phyloP scores from a whole-genome alignment of 1,139 yeast genomes.

The Nakaseomyces nivariensis region DNA sequence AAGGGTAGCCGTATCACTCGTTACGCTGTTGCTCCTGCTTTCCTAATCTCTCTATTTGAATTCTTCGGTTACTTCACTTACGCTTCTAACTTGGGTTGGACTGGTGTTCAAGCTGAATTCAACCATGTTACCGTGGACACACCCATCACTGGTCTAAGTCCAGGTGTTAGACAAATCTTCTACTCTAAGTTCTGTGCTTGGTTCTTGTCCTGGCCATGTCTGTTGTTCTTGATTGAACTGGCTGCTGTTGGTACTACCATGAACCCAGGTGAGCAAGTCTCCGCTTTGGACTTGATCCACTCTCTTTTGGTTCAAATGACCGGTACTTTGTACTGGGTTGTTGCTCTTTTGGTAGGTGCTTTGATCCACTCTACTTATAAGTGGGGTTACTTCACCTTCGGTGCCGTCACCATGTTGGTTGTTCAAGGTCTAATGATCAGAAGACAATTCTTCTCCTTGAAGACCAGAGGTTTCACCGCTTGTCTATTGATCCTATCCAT shows the following conservation, averaged over 20 bases:
- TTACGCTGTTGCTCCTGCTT: conserved; percentile 39
- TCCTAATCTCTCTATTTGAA: conserved; percentile 36
- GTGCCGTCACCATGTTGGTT: conserved; percentile 33
- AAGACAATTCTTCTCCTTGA: conserved; percentile 13
- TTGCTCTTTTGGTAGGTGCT: conserved; percentile 42
- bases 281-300: conserved; percentile 18
- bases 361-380: conserved; percentile 41
- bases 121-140: conserved; percentile 32
- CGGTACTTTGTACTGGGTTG: conserved; percentile 32
- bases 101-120: conserved; percentile 43
- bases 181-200: conserved; percentile 54
- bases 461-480: conserved; percentile 12
- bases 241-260: conserved; percentile 10
- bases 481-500: conserved; percentile 8
- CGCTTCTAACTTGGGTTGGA: conserved; percentile 53
- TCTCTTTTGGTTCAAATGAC: conserved; percentile 28
- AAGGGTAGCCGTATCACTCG: conserved; percentile 28
- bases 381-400: conserved; percentile 46
- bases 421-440: conserved; percentile 30
- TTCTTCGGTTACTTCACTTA: conserved; percentile 47
- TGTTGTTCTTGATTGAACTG: conserved; percentile 23
- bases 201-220: conserved; percentile 41
- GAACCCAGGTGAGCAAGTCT: conserved; percentile 7
- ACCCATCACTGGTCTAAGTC: conserved; percentile 14
- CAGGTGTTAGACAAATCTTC: conserved; percentile 47